Base-by-base conservation (phyloP, 2,329 filamentous ascomycete genomes). In the Zelopaecilomyces penicillatus region DNA sequence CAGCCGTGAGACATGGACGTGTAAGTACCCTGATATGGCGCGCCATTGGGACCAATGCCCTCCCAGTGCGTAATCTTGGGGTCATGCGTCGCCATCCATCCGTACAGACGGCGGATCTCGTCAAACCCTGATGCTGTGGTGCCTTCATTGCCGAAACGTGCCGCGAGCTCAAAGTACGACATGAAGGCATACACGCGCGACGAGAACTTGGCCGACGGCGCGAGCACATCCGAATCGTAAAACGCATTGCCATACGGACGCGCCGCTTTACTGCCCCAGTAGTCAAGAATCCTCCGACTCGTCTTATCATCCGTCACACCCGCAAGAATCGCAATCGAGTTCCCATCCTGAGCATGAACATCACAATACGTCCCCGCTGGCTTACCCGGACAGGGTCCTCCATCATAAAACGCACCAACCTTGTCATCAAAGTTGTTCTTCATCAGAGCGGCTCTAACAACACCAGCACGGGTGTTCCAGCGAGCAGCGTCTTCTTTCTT, bases 161-260 rank as follows among this genome's bases (percentile, higher is more conserved):
- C 73, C n/a, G 66, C 62, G 12, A 72, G 61, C 57, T 76, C 73
- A 50, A 76, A 75, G 53, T 72, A 76, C 2, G 72, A 75, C 12
- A 70, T 66, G 49, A 76, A 75, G 3, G 73, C 63, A 44, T 76
- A 76, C 4, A 75, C 72, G 9, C 71, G 64, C 41, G 68, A 55
- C 3, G 64, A 64, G 51, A 66, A 73, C 1, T 62, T 65, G 0
- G 48, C 49, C 1, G 51, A 54, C 1, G 48, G 48, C 8, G 40
- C 42, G 0, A 73, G 54, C 4, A 60, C 52, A 37, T 62, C 66
- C 33, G 65, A 69, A 53, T 76, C 72, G 52, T 72, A 76, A 52
- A 76, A 76, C 2, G 73, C 62, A 50, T 76, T 75, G 3, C 73
- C 73, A 47, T 74, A 75, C 1, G 57, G 55, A 6, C 60, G 59